phyloP scores from a whole-genome alignment of 345 rosid species.

The Brassica cretica region DNA sequence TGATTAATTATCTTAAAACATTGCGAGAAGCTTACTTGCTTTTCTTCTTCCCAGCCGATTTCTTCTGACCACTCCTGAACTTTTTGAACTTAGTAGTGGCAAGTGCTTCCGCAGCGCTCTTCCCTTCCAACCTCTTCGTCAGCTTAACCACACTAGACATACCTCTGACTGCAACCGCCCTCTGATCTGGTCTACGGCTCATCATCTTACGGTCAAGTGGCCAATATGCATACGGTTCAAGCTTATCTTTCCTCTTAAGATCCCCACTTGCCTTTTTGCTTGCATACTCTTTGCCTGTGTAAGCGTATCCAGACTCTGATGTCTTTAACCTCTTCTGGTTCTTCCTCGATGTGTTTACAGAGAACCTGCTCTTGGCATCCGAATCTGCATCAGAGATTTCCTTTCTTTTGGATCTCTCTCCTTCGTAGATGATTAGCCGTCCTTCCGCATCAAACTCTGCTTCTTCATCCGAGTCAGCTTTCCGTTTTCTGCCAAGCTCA shows the following conservation, averaged over 20 bases:
- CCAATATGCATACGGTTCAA: slow-evolving; percentile 97
- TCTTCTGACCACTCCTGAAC: slow-evolving; percentile 35
- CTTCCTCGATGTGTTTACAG: slow-evolving; percentile 53
- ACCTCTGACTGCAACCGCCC: slow-evolving; percentile 84
- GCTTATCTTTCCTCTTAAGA: slow-evolving; percentile 80
- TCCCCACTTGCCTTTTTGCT: slow-evolving; percentile 93
- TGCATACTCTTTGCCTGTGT: slow-evolving; percentile 82
- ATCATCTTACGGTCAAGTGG: slow-evolving; percentile 97
- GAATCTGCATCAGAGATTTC: slow-evolving; percentile 44
- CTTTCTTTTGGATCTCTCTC: slow-evolving; percentile 52
- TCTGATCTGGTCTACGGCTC: slow-evolving; percentile 86
- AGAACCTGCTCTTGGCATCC: slow-evolving; percentile 55
- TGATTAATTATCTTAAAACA: slow-evolving; percentile 8
- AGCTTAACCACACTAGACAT: slow-evolving; percentile 80
- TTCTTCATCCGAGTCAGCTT: slow-evolving; percentile 77
- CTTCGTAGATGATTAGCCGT: slow-evolving; percentile 63
- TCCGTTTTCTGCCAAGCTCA: slow-evolving; percentile 48
- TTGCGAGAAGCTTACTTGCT: slow-evolving; percentile 19
- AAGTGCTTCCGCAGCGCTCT: slow-evolving; percentile 47
- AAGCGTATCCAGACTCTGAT: slow-evolving; percentile 78
- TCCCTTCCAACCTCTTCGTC: slow-evolving; percentile 80
- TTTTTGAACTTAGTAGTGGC: slow-evolving; percentile 31
- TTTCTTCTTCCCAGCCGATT: slow-evolving; percentile 41
- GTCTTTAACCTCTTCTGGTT: slow-evolving; percentile 68
- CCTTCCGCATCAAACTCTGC: slow-evolving; percentile 83